Conservation (phyloP, 1,139 yeast genomes). For the Yamadazyma diddensiae region DNA sequence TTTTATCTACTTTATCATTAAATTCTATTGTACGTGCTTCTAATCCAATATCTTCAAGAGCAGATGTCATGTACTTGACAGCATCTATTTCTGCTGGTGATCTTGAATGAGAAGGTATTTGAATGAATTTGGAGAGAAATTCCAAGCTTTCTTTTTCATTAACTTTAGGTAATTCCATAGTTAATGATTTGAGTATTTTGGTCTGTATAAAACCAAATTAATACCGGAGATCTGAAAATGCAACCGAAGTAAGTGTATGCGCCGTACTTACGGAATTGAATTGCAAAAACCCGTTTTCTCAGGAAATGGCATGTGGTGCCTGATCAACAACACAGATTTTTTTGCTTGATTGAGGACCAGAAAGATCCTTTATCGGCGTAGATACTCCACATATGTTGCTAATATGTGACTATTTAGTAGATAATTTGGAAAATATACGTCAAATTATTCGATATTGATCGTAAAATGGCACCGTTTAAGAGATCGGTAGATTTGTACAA, state of each 20-base stretch:
- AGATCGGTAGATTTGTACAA: no score
- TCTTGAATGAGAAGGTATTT: slow-evolving; percentile 23
- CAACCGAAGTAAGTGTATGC: background rate
- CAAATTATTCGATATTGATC: no score
- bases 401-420: no score
- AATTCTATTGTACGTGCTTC: slow-evolving; percentile 19
- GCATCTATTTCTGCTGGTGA: slow-evolving; percentile 21
- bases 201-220: background rate
- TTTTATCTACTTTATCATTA: slow-evolving; percentile 19
- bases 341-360: no score
- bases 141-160: slow-evolving; percentile 17
- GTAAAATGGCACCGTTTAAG: no score
- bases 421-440: no score
- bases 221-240: background rate
- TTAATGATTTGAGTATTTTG: no score
- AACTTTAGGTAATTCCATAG: slow-evolving; percentile 16
- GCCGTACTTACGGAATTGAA: background rate
- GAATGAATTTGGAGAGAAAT: slow-evolving; percentile 21
- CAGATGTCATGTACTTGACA: slow-evolving; percentile 19
- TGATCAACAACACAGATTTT: no score
- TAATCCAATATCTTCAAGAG: slow-evolving; percentile 18
- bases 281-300: background rate
- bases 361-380: no score
- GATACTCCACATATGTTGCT: no score
- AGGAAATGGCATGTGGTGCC: no score